These are phyloP conservation scores for Sporothrix protearum DNA, from an alignment of 2,329 filamentous ascomycete species.

Conservation along the genomic window DNA sequence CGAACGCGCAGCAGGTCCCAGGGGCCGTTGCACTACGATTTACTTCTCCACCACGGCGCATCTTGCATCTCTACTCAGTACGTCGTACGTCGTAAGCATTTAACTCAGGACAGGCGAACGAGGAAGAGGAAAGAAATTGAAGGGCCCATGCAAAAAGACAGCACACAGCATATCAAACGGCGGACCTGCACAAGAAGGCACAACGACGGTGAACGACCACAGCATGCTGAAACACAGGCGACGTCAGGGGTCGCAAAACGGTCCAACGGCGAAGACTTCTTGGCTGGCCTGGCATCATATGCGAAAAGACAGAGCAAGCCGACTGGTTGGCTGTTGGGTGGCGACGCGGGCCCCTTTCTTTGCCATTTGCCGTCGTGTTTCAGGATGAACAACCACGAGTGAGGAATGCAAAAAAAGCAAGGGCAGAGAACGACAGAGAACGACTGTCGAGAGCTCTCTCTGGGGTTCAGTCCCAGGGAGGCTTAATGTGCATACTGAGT, in stretches of 20 bases:
- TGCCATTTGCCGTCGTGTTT: constrained; percentile 9
- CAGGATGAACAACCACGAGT: constrained; percentile 10
- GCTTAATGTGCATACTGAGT: too few species aligned
- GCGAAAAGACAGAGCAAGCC: neutral
- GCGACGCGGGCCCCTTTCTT: constrained; percentile 1
- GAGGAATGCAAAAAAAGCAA: neutral
- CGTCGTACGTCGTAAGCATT: too few species aligned
- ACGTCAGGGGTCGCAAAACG: constrained; percentile 7
- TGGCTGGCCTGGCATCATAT: neutral
- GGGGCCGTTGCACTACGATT: neutral
- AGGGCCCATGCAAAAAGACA: neutral
- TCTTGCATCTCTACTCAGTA: neutral
- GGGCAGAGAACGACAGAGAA: neutral
- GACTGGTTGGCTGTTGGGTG: constrained; percentile 13
- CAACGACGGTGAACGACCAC: neutral
- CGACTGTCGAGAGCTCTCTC: neutral
- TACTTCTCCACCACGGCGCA: constrained; percentile 2
- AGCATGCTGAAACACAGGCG: constrained; percentile 11
- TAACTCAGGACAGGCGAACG: too few species aligned
- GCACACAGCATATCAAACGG: constrained; percentile 1
- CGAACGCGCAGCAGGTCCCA: neutral
- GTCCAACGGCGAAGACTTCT: neutral
- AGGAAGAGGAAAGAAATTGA: neutral
- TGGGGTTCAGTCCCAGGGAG: neutral
- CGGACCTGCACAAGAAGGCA: neutral